Evolutionary conservation across 345 rosid genomes (phyloP).

Genomic region (Microthlaspi erraticum): DNA sequence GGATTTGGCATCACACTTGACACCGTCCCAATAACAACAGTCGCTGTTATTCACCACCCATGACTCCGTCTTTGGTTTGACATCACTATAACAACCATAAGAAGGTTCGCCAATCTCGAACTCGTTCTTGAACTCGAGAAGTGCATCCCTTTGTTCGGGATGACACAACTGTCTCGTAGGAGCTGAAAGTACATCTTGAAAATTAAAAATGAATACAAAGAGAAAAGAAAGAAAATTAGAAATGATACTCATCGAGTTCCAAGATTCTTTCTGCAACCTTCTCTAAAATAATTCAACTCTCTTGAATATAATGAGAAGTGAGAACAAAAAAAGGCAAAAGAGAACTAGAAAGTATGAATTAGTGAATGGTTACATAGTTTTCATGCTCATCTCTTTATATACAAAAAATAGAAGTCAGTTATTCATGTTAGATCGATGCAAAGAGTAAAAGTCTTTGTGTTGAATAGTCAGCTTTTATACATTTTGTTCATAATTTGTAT

Average conservation of each 20-base stretch:
- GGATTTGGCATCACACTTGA: not conserved
- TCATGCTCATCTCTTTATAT: not conserved
- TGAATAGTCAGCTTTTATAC: not conserved
- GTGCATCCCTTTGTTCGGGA: not conserved
- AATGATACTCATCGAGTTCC: not conserved
- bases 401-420: not conserved
- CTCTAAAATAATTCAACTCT: not conserved
- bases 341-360: not conserved
- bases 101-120: not conserved
- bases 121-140: conserved; percentile 1
- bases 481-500: not conserved
- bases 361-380: not conserved
- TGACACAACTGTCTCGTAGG: not conserved
- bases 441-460: not conserved
- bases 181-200: not conserved
- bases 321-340: not conserved
- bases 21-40: conserved; percentile 21
- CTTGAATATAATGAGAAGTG: not conserved
- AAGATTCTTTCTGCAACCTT: not conserved
- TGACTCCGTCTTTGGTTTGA: not conserved
- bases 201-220: not conserved
- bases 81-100: not conserved
- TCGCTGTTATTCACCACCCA: not conserved
- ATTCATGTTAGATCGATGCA: not conserved
- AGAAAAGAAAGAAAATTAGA: not conserved